Conservation (phyloP, 768 basidiomycete species). For the Xerocomus potaroensis region DNA sequence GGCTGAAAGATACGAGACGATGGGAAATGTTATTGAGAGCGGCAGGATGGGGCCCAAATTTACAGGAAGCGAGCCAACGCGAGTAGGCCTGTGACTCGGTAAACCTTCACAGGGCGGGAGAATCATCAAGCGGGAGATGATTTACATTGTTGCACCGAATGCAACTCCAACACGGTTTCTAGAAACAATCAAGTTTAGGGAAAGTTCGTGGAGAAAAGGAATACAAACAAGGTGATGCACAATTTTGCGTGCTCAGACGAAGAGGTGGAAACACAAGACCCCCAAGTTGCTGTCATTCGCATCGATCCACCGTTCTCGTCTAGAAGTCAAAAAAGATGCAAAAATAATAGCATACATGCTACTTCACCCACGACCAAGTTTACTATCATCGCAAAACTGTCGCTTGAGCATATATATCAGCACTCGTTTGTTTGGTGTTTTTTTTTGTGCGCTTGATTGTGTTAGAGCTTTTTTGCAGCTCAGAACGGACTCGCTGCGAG, state of each 20-base stretch:
- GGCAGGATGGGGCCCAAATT: constrained; percentile 4
- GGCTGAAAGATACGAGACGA: constrained; percentile 20
- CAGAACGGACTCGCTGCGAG: too few relatives aligned
- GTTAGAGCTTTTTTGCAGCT: too few relatives aligned
- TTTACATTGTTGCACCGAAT: constrained; percentile 1
- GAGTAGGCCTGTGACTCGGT: constrained; percentile 5
- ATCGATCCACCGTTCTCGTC: constrained; percentile 15
- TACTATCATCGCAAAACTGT: constrained; percentile 43
- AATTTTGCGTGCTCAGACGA: too few relatives aligned
- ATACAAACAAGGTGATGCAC: too few relatives aligned
- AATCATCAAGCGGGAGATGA: constrained; percentile 19
- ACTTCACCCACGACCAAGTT: constrained; percentile 34
- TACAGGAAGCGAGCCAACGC: not conserved
- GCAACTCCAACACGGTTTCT: not conserved
- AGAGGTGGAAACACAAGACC: too few relatives aligned
- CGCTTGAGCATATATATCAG: constrained; percentile 26
- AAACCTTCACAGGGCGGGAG: constrained; percentile 1
- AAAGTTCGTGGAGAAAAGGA: too few relatives aligned
- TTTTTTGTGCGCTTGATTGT: too few relatives aligned
- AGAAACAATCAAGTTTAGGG: too few relatives aligned
- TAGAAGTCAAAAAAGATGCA: constrained; percentile 5
- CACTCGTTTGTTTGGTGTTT: too few relatives aligned
- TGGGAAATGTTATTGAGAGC: constrained; percentile 19
- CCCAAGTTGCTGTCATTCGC: constrained; percentile 1
- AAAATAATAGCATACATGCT: not conserved